Percentiles rank a stretch among this genome's conserved stretches.
Conservation (phyloP, 768 basidiomycete genomes). For the Tulasnella sp. region DNA sequence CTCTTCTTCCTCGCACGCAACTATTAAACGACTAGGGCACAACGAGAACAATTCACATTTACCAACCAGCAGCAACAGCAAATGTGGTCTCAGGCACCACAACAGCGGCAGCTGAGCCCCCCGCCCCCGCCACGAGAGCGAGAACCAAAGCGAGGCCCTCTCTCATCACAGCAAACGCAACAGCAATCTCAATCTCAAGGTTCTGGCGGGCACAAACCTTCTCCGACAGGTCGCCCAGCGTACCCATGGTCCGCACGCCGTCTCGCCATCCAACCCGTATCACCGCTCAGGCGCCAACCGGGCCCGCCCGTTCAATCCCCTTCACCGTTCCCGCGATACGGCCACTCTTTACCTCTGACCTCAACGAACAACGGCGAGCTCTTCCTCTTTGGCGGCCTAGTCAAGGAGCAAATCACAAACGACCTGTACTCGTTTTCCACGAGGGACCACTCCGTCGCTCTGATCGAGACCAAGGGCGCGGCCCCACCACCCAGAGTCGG, state of each 20-base stretch:
- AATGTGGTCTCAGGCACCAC: not conserved
- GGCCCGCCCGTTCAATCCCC: conserved; percentile 65
- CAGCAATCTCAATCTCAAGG: not conserved
- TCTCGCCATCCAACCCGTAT: conserved; percentile 63
- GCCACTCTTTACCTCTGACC: conserved; percentile 80
- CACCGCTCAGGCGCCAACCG: conserved; percentile 58
- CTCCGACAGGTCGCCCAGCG: conserved; percentile 45
- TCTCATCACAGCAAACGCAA: conserved; percentile 36
- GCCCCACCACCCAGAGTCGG: conserved; percentile 89
- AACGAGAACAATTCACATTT: conserved; percentile 6
- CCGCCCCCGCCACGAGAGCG: not conserved
- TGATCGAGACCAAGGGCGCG: conserved; percentile 85
- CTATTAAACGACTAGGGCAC: too few species aligned
- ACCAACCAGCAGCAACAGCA: conserved; percentile 1
- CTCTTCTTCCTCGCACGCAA: conserved; percentile 29
- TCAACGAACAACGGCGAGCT: conserved; percentile 81
- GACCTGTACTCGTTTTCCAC: conserved; percentile 90
- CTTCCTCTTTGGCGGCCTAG: conserved; percentile 95
- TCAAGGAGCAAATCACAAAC: conserved; percentile 82
- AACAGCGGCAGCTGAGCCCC: too few species aligned
- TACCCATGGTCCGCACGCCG: conserved; percentile 83
- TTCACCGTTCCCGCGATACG: conserved; percentile 93
- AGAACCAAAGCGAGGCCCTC: conserved; percentile 10
- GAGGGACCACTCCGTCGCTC: conserved; percentile 68
- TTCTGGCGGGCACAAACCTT: not conserved